Conservation (phyloP, 2,329 filamentous ascomycete genomes). For the Periconia macrospinosa region DNA sequence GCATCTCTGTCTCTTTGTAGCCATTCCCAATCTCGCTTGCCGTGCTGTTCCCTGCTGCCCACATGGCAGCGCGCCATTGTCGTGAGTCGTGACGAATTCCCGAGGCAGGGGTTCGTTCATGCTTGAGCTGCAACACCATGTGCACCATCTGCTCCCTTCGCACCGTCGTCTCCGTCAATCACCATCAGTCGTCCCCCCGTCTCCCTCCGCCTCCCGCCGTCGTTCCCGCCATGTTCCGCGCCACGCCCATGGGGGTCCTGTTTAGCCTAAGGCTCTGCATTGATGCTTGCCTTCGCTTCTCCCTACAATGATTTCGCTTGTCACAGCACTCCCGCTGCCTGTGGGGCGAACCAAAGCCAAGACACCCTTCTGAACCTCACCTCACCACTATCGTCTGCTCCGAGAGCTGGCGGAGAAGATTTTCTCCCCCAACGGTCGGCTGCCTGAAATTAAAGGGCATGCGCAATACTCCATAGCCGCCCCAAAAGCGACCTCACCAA, state of each 20-base stretch:
- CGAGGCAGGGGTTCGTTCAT: conserved; percentile 27
- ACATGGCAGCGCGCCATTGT: conserved; percentile 27
- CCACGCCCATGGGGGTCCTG: conserved; percentile 8
- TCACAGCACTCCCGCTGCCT: conserved; percentile 19
- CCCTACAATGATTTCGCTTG: conserved; percentile 20
- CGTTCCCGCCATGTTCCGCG: conserved; percentile 8
- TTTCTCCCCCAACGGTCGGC: conserved; percentile 16
- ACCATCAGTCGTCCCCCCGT: conserved; percentile 7
- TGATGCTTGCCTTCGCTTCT: conserved; percentile 18
- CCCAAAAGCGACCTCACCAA: conserved; percentile 11
- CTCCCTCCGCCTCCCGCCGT: conserved; percentile 8
- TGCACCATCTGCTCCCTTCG: too few relatives aligned
- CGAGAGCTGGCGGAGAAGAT: conserved; percentile 13
- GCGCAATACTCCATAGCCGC: conserved; percentile 16
- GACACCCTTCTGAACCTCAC: conserved; percentile 26
- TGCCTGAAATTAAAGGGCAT: conserved; percentile 37
- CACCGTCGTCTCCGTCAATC: conserved; percentile 19
- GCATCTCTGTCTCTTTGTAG: not conserved
- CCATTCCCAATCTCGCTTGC: conserved; percentile 32
- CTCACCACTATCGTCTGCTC: conserved; percentile 27
- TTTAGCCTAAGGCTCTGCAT: conserved; percentile 30
- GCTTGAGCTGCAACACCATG: conserved; percentile 30
- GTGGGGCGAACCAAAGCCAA: conserved; percentile 20
- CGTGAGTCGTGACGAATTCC: conserved; percentile 25
- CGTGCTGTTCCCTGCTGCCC: conserved; percentile 32